These are phyloP conservation scores for Stenocarpella maydis DNA, from an alignment of 2,329 filamentous ascomycete species.

Conservation along the genomic window DNA sequence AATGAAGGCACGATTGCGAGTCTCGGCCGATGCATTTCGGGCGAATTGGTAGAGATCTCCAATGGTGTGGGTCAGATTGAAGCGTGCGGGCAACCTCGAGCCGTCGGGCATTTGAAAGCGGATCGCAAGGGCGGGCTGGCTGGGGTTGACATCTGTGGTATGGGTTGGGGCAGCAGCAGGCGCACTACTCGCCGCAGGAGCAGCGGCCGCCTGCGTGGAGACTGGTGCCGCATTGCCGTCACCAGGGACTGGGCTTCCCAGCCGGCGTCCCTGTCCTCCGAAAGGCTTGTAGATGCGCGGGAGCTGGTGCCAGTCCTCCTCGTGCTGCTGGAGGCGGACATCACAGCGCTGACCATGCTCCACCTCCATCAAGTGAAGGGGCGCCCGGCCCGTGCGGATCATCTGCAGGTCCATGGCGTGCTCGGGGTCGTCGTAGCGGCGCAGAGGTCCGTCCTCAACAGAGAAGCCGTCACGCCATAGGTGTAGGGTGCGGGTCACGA, in stretches of 20 bases:
- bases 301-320: constrained; percentile 75
- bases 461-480: constrained; percentile 88
- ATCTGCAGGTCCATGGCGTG: constrained; percentile 77
- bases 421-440: constrained; percentile 79
- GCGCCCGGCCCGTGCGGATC: constrained; percentile 80
- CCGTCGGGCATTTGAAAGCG: constrained; percentile 83
- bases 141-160: constrained; percentile 63
- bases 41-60: constrained; percentile 82
- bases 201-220: constrained; percentile 40
- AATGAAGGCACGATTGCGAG: constrained; percentile 70
- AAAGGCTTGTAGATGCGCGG: constrained; percentile 83
- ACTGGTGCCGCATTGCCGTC: constrained; percentile 47
- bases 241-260: constrained; percentile 81
- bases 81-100: constrained; percentile 78
- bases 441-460: constrained; percentile 81
- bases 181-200: constrained; percentile 41
- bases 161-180: constrained; percentile 41
- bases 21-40: constrained; percentile 66
- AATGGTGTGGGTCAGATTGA: constrained; percentile 82
- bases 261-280: constrained; percentile 72
- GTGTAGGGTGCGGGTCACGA: constrained; percentile 68
- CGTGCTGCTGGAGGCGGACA: constrained; percentile 79
- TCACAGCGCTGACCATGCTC: constrained; percentile 78
- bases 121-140: constrained; percentile 73
- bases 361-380: constrained; percentile 81